A percentile compares a stretch with the other conserved stretches of the same genome.
Conservation (phyloP, 2,329 filamentous ascomycete genomes). For the Graphiopsis chlorocephala region DNA sequence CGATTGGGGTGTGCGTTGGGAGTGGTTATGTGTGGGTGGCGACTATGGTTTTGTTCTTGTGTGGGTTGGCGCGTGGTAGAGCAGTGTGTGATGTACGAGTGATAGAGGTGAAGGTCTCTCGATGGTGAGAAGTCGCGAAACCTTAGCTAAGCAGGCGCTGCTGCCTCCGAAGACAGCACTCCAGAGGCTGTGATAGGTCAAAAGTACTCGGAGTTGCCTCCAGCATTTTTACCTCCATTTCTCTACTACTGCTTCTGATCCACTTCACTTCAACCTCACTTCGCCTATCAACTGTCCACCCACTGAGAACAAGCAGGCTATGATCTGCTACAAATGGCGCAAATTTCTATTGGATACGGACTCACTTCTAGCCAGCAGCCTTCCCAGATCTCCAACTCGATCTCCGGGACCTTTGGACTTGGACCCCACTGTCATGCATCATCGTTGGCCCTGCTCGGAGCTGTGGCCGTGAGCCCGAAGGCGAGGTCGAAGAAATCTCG, state of each 20-base stretch:
- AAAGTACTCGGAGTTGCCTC: neutral
- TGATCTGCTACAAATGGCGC: neutral
- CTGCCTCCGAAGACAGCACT: too few relatives aligned
- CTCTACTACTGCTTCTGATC: neutral
- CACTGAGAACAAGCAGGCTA: neutral
- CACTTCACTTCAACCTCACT: neutral
- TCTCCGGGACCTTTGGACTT: neutral
- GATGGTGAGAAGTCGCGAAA: neutral
- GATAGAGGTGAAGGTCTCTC: neutral
- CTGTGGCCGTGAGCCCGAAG: neutral
- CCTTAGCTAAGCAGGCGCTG: neutral
- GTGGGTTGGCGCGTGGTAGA: neutral
- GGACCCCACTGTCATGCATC: neutral
- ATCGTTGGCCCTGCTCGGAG: neutral
- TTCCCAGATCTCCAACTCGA: neutral
- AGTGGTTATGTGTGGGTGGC: neutral
- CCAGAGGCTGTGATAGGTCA: neutral
- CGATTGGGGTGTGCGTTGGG: slow-evolving; percentile 4
- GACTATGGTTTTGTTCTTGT: too few relatives aligned
- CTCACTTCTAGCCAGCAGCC: neutral
- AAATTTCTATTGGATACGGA: neutral
- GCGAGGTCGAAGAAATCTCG: neutral
- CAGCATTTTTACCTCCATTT: neutral
- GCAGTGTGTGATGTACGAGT: neutral
- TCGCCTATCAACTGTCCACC: neutral